Percentiles rank a stretch among this genome's conserved stretches.
phyloP scores from a whole-genome alignment of 139 green algal species.

The Chlorella sp. region DNA sequence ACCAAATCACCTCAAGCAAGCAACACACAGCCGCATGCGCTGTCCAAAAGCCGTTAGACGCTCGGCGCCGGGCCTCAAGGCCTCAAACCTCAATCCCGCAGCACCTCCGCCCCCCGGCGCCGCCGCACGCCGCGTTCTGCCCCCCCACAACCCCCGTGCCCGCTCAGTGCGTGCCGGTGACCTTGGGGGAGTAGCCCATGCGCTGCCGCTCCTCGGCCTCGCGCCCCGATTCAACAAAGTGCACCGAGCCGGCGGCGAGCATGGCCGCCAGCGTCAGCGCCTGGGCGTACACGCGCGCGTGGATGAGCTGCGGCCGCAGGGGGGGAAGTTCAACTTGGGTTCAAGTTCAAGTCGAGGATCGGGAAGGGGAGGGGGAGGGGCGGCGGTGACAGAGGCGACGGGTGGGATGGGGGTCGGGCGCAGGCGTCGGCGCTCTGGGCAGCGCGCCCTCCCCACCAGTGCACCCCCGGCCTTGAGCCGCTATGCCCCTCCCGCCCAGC shows the following conservation, averaged over 20 bases:
- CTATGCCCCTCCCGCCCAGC: neutral
- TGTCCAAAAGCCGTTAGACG: no score
- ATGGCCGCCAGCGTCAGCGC: constrained; percentile 46
- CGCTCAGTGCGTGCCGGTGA: constrained; percentile 1
- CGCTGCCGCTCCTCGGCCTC: neutral
- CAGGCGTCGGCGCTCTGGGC: neutral
- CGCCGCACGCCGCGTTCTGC: no score
- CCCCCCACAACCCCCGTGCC: no score
- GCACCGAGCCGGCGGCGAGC: constrained; percentile 14
- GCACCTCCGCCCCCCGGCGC: no score
- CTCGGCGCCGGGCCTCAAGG: no score
- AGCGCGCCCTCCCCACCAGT: neutral
- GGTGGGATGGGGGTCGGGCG: neutral
- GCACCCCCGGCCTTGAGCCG: neutral
- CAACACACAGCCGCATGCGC: no score
- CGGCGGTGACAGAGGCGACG: neutral
- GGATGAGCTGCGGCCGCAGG: constrained; percentile 49
- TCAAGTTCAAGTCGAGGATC: neutral
- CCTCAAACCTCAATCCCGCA: no score
- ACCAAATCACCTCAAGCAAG: no score
- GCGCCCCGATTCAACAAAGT: constrained; percentile 1
- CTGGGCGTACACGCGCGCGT: constrained; percentile 51
- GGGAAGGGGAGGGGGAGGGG: neutral
- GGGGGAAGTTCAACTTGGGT: neutral
- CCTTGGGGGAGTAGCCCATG: neutral